These are phyloP conservation scores for Lichtheimia ornata DNA, from an alignment of 371 early-diverging fungal species.

Conservation along the genomic window DNA sequence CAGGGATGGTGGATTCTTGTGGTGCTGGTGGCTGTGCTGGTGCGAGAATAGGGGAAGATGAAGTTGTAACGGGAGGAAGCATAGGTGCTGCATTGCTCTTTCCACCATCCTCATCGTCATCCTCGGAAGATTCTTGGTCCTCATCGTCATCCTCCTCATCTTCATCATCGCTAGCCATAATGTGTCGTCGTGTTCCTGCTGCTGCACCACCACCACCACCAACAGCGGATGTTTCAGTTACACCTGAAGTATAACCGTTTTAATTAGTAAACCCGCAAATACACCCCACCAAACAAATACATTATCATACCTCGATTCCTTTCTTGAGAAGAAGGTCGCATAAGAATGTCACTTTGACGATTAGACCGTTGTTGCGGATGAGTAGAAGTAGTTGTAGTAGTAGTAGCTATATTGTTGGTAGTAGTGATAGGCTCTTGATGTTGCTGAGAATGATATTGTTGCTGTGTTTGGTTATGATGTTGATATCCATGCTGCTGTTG, in stretches of 20 bases:
- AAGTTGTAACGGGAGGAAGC: conserved; percentile 1
- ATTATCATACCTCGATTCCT: not conserved
- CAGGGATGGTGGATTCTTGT: not conserved
- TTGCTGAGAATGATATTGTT: conserved; percentile 11
- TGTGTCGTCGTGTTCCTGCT: not conserved
- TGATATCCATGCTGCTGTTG: conserved; percentile 8
- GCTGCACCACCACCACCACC: not conserved
- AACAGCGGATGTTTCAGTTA: not conserved
- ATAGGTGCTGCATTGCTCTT: not conserved
- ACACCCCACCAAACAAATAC: no score
- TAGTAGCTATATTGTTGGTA: not conserved
- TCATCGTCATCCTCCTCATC: conserved; percentile 19
- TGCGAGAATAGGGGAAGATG: not conserved
- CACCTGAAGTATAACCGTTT: not conserved
- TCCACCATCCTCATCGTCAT: not conserved
- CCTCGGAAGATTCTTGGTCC: conserved; percentile 5
- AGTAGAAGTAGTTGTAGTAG: not conserved
- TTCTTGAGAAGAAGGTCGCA: conserved; percentile 3
- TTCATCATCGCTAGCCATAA: conserved; percentile 21
- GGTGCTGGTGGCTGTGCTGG: not conserved
- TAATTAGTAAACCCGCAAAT: not conserved
- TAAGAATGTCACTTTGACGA: conserved; percentile 1
- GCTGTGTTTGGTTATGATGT: conserved; percentile 19
- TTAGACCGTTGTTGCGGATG: not conserved
- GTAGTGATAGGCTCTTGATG: conserved; percentile 9